Percentiles rank a stretch among this genome's conserved stretches.
Evolutionary conservation across 176 grass and related monocot species (phyloP).

Genomic region (Oryza australiensis): DNA sequence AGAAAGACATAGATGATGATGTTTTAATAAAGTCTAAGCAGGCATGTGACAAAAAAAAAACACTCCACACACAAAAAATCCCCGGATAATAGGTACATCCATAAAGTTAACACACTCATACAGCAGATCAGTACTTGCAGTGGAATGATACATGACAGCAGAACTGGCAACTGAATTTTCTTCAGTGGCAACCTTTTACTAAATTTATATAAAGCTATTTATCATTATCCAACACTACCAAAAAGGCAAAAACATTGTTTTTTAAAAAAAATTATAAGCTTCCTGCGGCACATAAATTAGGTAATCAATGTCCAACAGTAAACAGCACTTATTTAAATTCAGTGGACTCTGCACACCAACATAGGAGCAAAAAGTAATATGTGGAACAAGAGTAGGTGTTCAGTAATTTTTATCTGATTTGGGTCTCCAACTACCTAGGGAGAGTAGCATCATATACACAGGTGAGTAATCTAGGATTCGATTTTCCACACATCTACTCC

Average conservation of each 20-base stretch:
- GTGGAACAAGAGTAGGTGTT: background rate
- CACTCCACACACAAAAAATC: background rate
- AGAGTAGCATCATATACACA: background rate
- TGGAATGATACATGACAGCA: background rate
- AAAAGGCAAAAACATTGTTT: background rate
- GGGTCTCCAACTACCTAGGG: background rate
- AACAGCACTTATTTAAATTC: background rate
- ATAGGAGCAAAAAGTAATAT: background rate
- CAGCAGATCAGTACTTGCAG: background rate
- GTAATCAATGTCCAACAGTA: background rate
- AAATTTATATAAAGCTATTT: background rate
- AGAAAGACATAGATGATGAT: background rate
- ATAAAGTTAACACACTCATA: background rate
- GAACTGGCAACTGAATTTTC: background rate
- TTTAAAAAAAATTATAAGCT: background rate
- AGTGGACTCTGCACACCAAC: background rate
- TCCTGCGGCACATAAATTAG: background rate
- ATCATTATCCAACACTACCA: background rate
- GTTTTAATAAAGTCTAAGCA: background rate
- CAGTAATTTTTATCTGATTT: background rate
- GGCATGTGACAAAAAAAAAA: constrained; percentile 5
- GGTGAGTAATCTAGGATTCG: background rate
- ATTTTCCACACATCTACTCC: background rate
- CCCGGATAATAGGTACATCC: background rate
- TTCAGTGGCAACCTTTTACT: background rate